These are phyloP conservation scores for Aechmea fasciata DNA, from an alignment of 176 grass and related monocot species.

Conservation along the genomic window DNA sequence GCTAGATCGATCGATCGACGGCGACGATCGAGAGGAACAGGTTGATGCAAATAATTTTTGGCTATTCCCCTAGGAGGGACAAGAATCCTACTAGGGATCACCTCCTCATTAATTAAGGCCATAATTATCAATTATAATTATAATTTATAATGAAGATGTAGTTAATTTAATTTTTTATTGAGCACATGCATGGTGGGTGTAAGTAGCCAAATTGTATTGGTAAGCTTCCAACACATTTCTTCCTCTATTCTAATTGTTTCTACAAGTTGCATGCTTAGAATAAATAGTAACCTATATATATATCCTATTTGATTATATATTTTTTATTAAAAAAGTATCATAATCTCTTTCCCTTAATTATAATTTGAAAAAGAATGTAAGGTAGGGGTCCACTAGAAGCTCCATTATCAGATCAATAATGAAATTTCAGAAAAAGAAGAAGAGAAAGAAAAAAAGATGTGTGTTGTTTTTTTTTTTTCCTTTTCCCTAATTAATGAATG, in stretches of 20 bases:
- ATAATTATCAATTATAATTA: neutral
- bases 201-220: neutral
- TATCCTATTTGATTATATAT: neutral
- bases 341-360: neutral
- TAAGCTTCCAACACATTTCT: neutral
- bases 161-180: neutral
- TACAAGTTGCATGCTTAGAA: neutral
- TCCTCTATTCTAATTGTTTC: neutral
- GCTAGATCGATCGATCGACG: neutral
- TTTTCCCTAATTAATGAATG: too few species aligned
- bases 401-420: too few species aligned
- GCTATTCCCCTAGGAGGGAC: neutral
- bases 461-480: too few species aligned
- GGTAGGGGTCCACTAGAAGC: too few species aligned
- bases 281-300: neutral
- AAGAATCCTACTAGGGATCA: neutral
- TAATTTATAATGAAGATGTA: neutral
- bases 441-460: too few species aligned
- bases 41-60: neutral
- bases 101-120: neutral
- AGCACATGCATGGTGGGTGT: slow-evolving; percentile 4
- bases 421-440: too few species aligned
- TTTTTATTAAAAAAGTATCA: neutral
- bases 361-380: neutral
- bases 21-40: neutral